These are phyloP conservation scores for Rhynchosporium agropyri DNA, from an alignment of 2,329 filamentous ascomycete species.

Conservation along the genomic window DNA sequence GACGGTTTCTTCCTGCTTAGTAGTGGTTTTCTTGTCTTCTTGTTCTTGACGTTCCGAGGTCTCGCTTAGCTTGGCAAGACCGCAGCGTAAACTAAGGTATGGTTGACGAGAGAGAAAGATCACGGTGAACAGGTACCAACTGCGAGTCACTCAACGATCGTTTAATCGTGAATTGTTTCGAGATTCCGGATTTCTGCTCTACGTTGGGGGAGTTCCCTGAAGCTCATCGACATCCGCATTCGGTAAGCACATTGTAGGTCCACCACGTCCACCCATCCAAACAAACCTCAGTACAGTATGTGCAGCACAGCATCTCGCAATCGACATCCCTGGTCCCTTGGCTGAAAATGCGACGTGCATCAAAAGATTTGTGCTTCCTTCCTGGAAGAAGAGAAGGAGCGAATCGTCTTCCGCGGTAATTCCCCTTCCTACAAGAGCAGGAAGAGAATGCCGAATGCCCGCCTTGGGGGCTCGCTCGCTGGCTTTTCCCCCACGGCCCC, in stretches of 20 bases:
- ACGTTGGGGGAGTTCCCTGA: too few relatives aligned
- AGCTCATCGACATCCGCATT: constrained; percentile 1
- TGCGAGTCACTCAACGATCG: too few relatives aligned
- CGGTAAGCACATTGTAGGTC: not conserved
- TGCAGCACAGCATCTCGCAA: not conserved
- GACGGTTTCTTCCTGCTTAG: constrained; percentile 1
- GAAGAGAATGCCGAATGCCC: constrained; percentile 8
- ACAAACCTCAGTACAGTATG: not conserved
- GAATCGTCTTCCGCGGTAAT: not conserved
- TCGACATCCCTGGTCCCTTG: constrained; percentile 9
- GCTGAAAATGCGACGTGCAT: constrained; percentile 20
- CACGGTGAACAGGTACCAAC: not conserved
- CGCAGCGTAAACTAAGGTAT: not conserved
- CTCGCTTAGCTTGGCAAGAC: constrained; percentile 14
- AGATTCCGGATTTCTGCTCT: too few relatives aligned
- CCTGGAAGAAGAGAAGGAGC: not conserved
- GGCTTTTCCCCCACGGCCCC: not conserved
- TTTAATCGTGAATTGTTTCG: too few relatives aligned
- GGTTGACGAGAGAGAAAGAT: not conserved
- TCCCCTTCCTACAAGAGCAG: not conserved
- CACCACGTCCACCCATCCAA: constrained; percentile 6
- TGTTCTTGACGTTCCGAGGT: constrained; percentile 3
- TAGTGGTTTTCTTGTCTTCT: not conserved
- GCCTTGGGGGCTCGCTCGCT: not conserved
- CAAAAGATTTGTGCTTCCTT: not conserved